Evolutionary conservation across 305 asterid genomes (phyloP).

Genomic region (Rubia tinctorum): DNA sequence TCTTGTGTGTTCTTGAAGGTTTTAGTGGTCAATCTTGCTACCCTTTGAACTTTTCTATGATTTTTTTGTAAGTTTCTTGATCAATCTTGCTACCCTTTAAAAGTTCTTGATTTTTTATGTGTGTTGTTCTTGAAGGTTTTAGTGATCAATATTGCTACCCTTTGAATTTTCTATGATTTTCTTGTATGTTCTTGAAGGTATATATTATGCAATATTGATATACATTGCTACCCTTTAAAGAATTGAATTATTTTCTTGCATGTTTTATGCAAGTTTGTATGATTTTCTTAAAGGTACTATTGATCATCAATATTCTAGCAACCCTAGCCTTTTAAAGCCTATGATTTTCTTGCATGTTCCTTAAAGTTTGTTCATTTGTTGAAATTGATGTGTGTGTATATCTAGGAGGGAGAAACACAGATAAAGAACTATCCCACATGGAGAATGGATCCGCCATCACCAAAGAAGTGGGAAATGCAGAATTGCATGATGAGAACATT

Average conservation of each 20-base stretch:
- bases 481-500: slow-evolving; percentile 26
- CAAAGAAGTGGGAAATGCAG: slow-evolving; percentile 22
- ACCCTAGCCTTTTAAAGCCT: neutral
- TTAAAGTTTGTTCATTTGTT: neutral
- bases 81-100: neutral
- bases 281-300: neutral
- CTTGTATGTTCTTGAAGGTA: neutral
- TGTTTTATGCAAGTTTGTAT: too few species aligned
- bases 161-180: neutral
- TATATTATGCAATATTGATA: too few species aligned
- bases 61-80: neutral
- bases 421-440: slow-evolving; percentile 29
- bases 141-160: neutral
- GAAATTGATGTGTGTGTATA: neutral
- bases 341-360: neutral
- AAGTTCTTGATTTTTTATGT: too few species aligned
- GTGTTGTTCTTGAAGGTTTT: neutral
- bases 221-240: neutral
- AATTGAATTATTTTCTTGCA: neutral
- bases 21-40: neutral
- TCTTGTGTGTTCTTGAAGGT: neutral
- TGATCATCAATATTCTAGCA: neutral
- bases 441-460: slow-evolving; percentile 38
- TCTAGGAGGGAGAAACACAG: slow-evolving; percentile 20
- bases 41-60: neutral